Base-by-base conservation (phyloP, 192 early-diverging fungal genomes). In the Gonapodya sp. region DNA sequence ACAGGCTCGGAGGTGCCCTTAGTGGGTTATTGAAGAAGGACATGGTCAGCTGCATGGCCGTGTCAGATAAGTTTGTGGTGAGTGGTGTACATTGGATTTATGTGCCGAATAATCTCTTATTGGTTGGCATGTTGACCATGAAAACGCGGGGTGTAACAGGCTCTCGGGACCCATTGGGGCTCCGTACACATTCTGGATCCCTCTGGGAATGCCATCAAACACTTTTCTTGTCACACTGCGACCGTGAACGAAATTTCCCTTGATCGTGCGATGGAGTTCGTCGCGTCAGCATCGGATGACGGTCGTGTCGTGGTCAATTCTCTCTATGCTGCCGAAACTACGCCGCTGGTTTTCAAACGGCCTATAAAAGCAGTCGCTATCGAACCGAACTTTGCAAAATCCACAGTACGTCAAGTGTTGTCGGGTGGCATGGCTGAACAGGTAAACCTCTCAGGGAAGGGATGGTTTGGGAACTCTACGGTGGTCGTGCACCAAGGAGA, bases 211-310 rank as follows among this genome's bases (percentile, higher is more conserved):
- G 32, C 34, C 0, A 79, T 81, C 33, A 81, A 81, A 37, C 80
- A 64, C n/a, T 36, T 36, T 35, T 81, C 93, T 91, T 91, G 90
- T 1, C 88, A 97, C 34, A 90, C 92, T 2, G 92, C 96, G 0
- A 92, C 95, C 0, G 95, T 99, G 1, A 96, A 93, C 81, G 91
- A 93, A 79, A 84, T 99, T 79, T 92, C 92, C 81, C 93, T 98
- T 79, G 98, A 99, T 82, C 79, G 87, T 18, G 87, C 87, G 36
- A 95, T 90, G 74, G 98, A 99, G 84, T 97, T 89, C 81, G 92
- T 98, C 46, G 96, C 95, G 2, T 96, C 93, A 84, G 94, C 96
- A 0, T 94, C 94, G 32, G 95, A 96, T 80, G 97, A 98, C 84
- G 97, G 94, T 92, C 88, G 74, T 36, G 93, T 99, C 0, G 89